Evolutionary conservation across 179 eudicot species (phyloP).

Genomic region (Drosera spatulata): DNA sequence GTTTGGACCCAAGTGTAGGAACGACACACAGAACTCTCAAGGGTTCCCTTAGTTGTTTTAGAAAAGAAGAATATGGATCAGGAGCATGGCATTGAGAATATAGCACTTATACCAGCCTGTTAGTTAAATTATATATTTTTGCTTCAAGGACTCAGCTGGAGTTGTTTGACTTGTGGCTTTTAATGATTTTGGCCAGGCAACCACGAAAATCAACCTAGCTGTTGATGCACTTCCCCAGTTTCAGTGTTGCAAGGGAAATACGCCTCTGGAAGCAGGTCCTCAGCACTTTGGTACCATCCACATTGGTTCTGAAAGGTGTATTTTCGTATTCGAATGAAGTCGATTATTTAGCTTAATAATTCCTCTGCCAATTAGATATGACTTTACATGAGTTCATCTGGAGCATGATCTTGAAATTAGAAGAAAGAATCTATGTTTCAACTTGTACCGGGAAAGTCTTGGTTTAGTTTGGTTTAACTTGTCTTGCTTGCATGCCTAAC

Average conservation of each 20-base stretch:
- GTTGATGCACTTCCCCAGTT: slow-evolving; percentile 76
- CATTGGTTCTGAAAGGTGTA: slow-evolving; percentile 90
- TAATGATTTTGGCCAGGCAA: slow-evolving; percentile 43
- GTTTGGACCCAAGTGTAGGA: too few relatives aligned
- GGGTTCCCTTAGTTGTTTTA: too few relatives aligned
- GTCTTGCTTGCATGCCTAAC: not conserved
- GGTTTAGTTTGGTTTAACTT: not conserved
- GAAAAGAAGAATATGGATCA: too few relatives aligned
- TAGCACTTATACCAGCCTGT: not conserved
- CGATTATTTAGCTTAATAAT: not conserved
- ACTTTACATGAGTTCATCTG: too few relatives aligned
- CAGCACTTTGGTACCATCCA: slow-evolving; percentile 94
- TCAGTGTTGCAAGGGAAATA: slow-evolving; percentile 52
- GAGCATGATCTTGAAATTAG: too few relatives aligned
- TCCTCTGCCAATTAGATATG: too few relatives aligned
- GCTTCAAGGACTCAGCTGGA: not conserved
- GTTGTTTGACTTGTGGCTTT: slow-evolving; percentile 1
- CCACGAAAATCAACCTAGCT: slow-evolving; percentile 92
- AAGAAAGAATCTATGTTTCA: too few relatives aligned
- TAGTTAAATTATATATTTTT: not conserved
- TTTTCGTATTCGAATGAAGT: not conserved
- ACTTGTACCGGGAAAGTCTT: not conserved
- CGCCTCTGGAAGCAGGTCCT: slow-evolving; percentile 55
- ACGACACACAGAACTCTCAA: too few relatives aligned
- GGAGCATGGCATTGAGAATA: not conserved